phyloP scores from a whole-genome alignment of 495 filamentous ascomycete genomes.

The Hypoxylon crocopeplum region DNA sequence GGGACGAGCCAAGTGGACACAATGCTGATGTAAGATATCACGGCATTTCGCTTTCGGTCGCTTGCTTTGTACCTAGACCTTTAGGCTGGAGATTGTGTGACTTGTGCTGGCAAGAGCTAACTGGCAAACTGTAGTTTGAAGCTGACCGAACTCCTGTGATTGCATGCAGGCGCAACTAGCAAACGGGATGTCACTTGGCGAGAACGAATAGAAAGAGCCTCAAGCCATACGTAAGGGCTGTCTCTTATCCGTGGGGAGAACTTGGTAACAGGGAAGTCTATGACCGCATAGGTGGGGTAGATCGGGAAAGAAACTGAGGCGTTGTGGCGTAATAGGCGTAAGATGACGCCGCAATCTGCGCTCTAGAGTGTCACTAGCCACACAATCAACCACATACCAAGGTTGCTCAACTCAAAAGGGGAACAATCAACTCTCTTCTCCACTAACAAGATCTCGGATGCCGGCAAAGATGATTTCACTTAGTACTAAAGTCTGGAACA shows the following conservation, averaged over 20 bases:
- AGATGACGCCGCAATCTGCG: constrained; percentile 32
- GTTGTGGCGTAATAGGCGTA: constrained; percentile 5
- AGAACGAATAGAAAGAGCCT: not conserved
- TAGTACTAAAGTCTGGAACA: too few relatives aligned
- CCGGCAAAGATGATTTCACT: constrained; percentile 9
- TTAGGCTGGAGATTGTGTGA: too few relatives aligned
- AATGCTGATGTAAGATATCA: constrained; percentile 20
- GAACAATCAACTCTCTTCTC: not conserved
- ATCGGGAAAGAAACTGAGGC: not conserved
- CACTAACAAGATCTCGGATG: constrained; percentile 11
- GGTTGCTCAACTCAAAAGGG: not conserved
- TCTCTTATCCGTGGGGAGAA: constrained; percentile 4
- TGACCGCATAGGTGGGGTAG: constrained; percentile 29
- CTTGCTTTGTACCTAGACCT: not conserved
- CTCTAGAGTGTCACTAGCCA: constrained; percentile 27
- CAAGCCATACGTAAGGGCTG: not conserved
- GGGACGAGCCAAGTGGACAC: too few relatives aligned
- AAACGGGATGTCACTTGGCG: not conserved
- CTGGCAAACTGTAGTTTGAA: not conserved
- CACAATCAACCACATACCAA: not conserved
- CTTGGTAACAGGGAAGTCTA: constrained; percentile 34
- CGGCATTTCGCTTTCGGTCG: not conserved
- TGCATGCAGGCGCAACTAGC: constrained; percentile 7
- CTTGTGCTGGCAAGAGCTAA: too few relatives aligned
- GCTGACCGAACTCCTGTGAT: not conserved